These are phyloP conservation scores for Betula pendula DNA, from an alignment of 306 rosid species.

Conservation along the genomic window DNA sequence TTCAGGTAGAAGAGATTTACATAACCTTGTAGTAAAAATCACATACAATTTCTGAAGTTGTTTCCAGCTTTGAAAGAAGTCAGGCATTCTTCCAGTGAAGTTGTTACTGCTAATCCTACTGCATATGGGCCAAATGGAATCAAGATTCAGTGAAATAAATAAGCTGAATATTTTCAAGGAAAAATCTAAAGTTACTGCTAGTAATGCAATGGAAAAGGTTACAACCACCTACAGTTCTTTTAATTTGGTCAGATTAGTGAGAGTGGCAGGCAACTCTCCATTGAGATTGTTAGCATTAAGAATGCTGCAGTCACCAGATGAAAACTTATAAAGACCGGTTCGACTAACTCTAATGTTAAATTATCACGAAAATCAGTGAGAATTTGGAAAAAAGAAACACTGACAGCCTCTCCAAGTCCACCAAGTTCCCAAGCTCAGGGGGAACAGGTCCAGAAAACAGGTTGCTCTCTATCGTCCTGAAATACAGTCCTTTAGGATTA, in stretches of 20 bases:
- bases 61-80: slow-evolving; percentile 23
- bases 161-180: neutral
- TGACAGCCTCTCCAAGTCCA: slow-evolving; percentile 29
- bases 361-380: neutral
- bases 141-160: neutral
- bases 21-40: neutral
- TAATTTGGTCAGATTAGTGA: slow-evolving; percentile 24
- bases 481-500: neutral
- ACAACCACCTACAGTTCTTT: slow-evolving; percentile 20
- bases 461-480: slow-evolving; percentile 30
- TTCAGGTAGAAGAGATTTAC: neutral
- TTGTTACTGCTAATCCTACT: slow-evolving; percentile 39
- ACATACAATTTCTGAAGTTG: slow-evolving; percentile 20
- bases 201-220: neutral
- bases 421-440: slow-evolving; percentile 18
- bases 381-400: neutral
- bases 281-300: slow-evolving; percentile 30
- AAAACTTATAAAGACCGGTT: no score
- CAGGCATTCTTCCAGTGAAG: slow-evolving; percentile 39
- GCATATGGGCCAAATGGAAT: neutral
- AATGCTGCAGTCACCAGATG: slow-evolving; percentile 21
- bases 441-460: slow-evolving; percentile 11
- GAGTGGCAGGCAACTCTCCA: slow-evolving; percentile 29
- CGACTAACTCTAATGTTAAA: neutral
- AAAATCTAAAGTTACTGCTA: neutral